A percentile compares a stretch with the other conserved stretches of the same genome.
phyloP scores from a whole-genome alignment of 2,329 filamentous ascomycete genomes.

The Verticillium klebahnii region DNA sequence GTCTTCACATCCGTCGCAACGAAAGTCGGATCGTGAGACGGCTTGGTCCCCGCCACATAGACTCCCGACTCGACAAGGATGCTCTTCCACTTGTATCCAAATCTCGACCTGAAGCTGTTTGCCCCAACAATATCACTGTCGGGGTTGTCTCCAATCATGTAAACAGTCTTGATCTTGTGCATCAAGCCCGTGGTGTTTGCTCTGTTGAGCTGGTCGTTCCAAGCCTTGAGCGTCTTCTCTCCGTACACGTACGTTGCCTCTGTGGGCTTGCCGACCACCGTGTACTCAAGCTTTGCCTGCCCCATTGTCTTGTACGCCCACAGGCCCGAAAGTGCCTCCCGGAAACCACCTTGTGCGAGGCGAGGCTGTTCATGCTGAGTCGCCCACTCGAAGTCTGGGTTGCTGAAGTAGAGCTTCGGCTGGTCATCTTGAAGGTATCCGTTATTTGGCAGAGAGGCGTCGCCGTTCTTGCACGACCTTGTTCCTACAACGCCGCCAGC shows the following conservation, averaged over 20 bases:
- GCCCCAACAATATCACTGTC: conserved; percentile 67
- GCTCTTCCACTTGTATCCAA: conserved; percentile 58
- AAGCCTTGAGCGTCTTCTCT: conserved; percentile 46
- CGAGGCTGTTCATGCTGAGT: conserved; percentile 61
- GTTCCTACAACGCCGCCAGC: conserved; percentile 59
- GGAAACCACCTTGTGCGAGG: conserved; percentile 67
- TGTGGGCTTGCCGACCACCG: conserved; percentile 63
- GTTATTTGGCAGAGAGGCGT: conserved; percentile 19
- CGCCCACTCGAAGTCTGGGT: conserved; percentile 68
- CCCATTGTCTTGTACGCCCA: conserved; percentile 45
- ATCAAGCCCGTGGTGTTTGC: background rate
- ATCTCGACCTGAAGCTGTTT: conserved; percentile 52
- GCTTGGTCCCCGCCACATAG: conserved; percentile 36
- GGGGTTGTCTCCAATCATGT: conserved; percentile 69
- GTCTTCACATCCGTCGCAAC: conserved; percentile 56
- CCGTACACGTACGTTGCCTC: conserved; percentile 61
- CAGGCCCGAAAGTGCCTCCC: conserved; percentile 58
- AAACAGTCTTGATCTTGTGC: conserved; percentile 46
- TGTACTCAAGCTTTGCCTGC: conserved; percentile 43
- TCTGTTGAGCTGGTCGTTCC: conserved; percentile 10
- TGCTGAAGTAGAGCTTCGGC: conserved; percentile 63
- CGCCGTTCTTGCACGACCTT: conserved; percentile 54
- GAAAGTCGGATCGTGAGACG: conserved; percentile 48
- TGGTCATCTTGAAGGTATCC: conserved; percentile 53
- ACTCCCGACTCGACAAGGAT: conserved; percentile 67